Evolutionary conservation across 2,329 filamentous ascomycete species (phyloP), one percentile per base, ranked within the genome.

Genomic region (Ophiocordyceps australis): DNA sequence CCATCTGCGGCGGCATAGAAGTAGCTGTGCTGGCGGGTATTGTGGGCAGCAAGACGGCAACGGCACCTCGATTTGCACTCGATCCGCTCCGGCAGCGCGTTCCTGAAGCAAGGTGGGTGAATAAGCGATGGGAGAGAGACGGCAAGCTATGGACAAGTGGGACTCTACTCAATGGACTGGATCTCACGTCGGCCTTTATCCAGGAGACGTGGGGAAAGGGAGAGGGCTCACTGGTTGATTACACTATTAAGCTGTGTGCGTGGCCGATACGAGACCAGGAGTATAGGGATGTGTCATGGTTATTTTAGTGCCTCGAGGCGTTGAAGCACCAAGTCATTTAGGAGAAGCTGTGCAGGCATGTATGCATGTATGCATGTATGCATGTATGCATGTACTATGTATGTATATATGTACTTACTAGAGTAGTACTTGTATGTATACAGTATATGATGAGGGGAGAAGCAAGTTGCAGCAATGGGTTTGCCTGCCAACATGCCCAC

Each of bases 61-160:
- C 54, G 0, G 49, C 35, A 2, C 53, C 53, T 3, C 45, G 41
- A 4, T 3, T 27, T 5, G 22, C 50, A 13, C 22, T 56, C 2
- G 29, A 32, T 0, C 17, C 25, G 8, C 23, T 54, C n/a, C 36
- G 39, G 2, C 15, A 41, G 24, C 22, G 34, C 5, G 38, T 37
- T 4, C 48, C 49, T 1, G 33, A 35, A 1, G 39, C 41, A 8
- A 37, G 45, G 14, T 57, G 54, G 54, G 41, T 54, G 4, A 42
- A 49, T 33, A 47, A 41, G 29, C 46, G 49, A 12, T 51, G 47
- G 42, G 43, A 32, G 4, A 33, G 35, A 3, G 49, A 51, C 18
- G 49, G 45, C 0, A 52, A 50, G 37, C 18, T 52, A 14, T 51
- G 49, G 49, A 49, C 45, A 2, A 45, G 40, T 23, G 42, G 47